Evolutionary conservation across 2,329 filamentous ascomycete species (phyloP).

Genomic region (Epichloe coenophiala): DNA sequence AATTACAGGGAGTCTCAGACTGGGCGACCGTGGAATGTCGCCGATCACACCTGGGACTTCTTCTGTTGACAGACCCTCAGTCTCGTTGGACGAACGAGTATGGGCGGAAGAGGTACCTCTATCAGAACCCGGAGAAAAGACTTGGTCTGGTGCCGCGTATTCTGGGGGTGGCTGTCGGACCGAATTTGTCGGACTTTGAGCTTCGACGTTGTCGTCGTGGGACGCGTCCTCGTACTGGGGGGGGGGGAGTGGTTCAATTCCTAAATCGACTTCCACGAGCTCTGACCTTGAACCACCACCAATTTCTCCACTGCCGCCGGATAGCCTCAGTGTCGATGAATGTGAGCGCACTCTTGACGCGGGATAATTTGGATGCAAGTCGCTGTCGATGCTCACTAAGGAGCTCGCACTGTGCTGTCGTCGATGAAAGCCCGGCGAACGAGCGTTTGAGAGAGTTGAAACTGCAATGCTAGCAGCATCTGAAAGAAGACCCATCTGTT

Average conservation of each 20-base stretch:
- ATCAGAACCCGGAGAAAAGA: neutral
- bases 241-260: constrained; percentile 31
- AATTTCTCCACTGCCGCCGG: constrained; percentile 14
- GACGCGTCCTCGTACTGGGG: constrained; percentile 40
- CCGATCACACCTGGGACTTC: neutral
- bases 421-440: constrained; percentile 22
- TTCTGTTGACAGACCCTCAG: neutral
- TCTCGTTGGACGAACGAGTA: neutral
- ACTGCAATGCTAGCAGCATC: constrained; percentile 51
- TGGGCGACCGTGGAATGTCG: neutral
- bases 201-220: constrained; percentile 24
- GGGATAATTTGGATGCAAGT: constrained; percentile 25
- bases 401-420: constrained; percentile 40
- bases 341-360: constrained; percentile 30
- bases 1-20: neutral
- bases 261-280: constrained; percentile 36
- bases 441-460: constrained; percentile 21
- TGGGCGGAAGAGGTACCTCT: neutral
- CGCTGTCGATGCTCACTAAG: constrained; percentile 38
- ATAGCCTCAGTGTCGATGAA: constrained; percentile 25
- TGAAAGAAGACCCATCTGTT: constrained; percentile 56
- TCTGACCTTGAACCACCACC: constrained; percentile 39
- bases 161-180: constrained; percentile 39
- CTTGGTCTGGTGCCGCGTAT: constrained; percentile 19
- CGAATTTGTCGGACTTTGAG: constrained; percentile 2